Evolutionary conservation across 23 red algal genomes (phyloP), one percentile per base, ranked within the genome.

Genomic region (Agarophyton chilense): DNA sequence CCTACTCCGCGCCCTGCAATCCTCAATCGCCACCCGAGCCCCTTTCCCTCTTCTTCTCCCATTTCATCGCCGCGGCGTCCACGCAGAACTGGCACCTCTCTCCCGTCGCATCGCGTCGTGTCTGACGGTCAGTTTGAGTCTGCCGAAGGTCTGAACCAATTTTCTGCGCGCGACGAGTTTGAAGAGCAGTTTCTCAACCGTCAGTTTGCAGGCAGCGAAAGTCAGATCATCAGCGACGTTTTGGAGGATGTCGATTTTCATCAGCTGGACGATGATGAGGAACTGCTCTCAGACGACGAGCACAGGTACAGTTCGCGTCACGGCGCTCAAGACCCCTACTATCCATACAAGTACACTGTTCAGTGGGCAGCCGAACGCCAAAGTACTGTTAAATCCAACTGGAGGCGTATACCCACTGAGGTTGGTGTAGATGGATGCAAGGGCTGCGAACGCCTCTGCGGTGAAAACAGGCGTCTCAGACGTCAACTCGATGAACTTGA

Each of bases 401-500:
- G 85, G 85, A 56, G 72, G 21, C 51, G 73, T 39, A 89, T 89
- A 67, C 85, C 85, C 4, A 89, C 67, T 49, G 85, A 89, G 60
- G 85, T 89, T 42, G 85, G 85, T 16, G 53, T 66, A 8, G 54
- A 63, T 28, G 85, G 73, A 28, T 89, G 85, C 60, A 53, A 77
- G 34, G 85, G 85, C 54, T 89, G 85, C 68, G 73, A 60, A 47
- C 67, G 85, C 38, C 71, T 89, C 46, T 77, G 73, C 53, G 85
- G 71, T 45, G 85, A 89, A 45, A 89, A 89, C 45, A 66, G 85
- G 18, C 67, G 85, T 16, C 42, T 89, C 52, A 22, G 85, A 54
- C 63, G 85, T 43, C 85, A 89, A 64, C 52, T 89, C 24, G 85
- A 89, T 78, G 85, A 89, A 66, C 70, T 89, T 18, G 85, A 89